phyloP scores from a whole-genome alignment of 2,329 filamentous ascomycete species.

The Didymella exigua region DNA sequence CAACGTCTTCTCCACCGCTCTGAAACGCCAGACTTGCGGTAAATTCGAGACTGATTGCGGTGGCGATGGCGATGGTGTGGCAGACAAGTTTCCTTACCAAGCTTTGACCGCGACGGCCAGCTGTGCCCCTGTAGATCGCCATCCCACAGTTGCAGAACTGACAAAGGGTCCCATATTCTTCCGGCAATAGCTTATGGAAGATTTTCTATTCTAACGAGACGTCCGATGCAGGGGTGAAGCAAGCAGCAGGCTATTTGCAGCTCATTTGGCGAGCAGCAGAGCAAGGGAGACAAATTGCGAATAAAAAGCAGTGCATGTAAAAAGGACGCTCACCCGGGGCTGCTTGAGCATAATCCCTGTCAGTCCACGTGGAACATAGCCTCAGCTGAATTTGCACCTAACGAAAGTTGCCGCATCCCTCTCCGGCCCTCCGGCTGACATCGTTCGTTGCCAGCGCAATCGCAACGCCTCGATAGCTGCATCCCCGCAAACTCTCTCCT shows the following conservation, averaged over 20 bases:
- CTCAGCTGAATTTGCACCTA: conserved; percentile 26
- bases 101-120: conserved; percentile 23
- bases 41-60: conserved; percentile 23
- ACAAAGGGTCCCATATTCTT: conserved; percentile 13
- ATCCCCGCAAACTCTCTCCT: conserved; percentile 18
- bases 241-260: conserved; percentile 11
- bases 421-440: conserved; percentile 10
- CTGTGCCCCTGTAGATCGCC: conserved; percentile 29
- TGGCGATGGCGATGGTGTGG: conserved; percentile 27
- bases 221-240: conserved; percentile 19
- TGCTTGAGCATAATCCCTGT: conserved; percentile 31
- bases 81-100: conserved; percentile 19
- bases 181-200: conserved; percentile 12
- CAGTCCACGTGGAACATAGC: conserved; percentile 37
- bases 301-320: conserved; percentile 28
- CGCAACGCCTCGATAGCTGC: conserved; percentile 21
- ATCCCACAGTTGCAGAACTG: conserved; percentile 9
- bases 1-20: conserved; percentile 22
- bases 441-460: conserved; percentile 13
- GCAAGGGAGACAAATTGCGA: conserved; percentile 34
- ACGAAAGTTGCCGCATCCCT: conserved; percentile 1
- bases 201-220: conserved; percentile 19
- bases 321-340: conserved; percentile 25
- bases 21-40: conserved; percentile 28
- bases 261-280: conserved; percentile 26